These are phyloP conservation scores for Abelmoschus esculentus DNA, from an alignment of 345 rosid species.

Conservation along the genomic window DNA sequence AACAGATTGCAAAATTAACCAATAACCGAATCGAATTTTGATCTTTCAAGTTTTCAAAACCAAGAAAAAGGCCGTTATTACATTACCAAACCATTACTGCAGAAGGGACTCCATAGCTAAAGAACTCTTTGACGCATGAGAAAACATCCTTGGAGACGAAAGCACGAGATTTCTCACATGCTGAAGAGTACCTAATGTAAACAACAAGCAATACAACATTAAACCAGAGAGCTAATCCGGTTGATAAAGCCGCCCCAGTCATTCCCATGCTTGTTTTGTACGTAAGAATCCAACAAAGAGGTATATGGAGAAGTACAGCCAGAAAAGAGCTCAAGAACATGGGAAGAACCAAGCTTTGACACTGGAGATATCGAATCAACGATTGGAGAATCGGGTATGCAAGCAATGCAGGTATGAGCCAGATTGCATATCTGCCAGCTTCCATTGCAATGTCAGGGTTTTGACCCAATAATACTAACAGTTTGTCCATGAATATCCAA, in stretches of 20 bases:
- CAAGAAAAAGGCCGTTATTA: background rate
- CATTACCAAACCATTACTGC: background rate
- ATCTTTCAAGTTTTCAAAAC: too few species aligned
- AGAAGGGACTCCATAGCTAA: background rate
- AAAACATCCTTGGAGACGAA: background rate
- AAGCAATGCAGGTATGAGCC: background rate
- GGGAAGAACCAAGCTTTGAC: background rate
- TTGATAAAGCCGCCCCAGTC: background rate
- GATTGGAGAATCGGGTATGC: background rate
- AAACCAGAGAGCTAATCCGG: background rate
- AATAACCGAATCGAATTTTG: too few species aligned
- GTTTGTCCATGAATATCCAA: background rate
- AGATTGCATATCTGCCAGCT: background rate
- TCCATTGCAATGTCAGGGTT: background rate
- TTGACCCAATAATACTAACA: background rate
- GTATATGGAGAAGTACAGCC: background rate
- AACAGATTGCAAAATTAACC: background rate
- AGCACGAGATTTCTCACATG: background rate
- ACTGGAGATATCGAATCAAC: background rate
- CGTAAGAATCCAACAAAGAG: background rate
- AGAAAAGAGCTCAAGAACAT: background rate
- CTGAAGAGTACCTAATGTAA: background rate
- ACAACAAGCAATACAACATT: background rate
- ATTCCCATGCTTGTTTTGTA: background rate
- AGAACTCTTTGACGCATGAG: background rate